phyloP scores from a whole-genome alignment of 2,329 filamentous ascomycete species.

The Emmonsia crescens region DNA sequence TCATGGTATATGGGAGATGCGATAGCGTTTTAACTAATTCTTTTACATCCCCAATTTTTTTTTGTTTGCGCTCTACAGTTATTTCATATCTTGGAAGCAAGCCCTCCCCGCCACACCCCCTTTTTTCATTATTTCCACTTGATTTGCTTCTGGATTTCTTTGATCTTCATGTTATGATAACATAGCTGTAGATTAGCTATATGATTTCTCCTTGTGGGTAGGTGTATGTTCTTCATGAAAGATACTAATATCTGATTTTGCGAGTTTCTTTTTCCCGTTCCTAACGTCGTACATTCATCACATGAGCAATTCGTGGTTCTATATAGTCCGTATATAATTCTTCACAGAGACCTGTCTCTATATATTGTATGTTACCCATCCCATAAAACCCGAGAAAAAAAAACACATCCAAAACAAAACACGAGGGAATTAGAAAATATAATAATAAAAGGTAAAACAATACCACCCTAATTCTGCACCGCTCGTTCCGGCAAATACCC shows the following conservation, averaged over 20 bases:
- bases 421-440: neutral
- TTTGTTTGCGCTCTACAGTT: neutral
- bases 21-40: neutral
- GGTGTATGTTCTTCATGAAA: neutral
- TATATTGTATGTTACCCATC: neutral
- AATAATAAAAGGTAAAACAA: neutral
- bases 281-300: neutral
- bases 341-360: neutral
- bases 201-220: neutral
- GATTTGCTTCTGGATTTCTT: neutral
- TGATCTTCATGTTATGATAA: neutral
- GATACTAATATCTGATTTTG: neutral
- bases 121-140: neutral
- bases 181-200: neutral
- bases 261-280: neutral
- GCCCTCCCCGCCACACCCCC: neutral
- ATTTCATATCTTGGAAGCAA: neutral
- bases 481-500: constrained; percentile 44
- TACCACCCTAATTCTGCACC: constrained; percentile 17
- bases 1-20: neutral
- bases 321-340: neutral
- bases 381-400: neutral
- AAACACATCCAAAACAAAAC: neutral
- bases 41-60: neutral
- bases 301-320: neutral